Evolutionary conservation across 306 rosid species (phyloP).

Genomic region (Quercus gilva): DNA sequence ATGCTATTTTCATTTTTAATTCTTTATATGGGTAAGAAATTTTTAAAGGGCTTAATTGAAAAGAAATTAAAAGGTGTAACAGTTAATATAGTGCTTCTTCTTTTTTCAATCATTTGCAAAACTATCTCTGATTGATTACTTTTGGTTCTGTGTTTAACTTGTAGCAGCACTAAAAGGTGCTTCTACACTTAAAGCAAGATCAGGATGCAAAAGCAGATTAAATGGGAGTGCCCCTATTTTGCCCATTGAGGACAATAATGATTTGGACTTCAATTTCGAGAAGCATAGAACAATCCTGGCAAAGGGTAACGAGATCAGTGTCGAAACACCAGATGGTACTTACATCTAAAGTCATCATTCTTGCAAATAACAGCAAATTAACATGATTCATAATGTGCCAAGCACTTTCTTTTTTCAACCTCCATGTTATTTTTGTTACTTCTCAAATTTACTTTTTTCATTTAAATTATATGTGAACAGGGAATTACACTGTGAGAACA

Average conservation of each 20-base stretch:
- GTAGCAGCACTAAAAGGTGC: constrained; percentile 85
- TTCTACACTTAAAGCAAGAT: constrained; percentile 73
- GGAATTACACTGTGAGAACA: constrained; percentile 57
- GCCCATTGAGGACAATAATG: constrained; percentile 66
- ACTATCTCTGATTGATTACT: neutral
- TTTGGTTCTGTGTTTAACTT: constrained; percentile 5
- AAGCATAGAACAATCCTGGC: constrained; percentile 60
- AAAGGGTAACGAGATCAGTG: constrained; percentile 56
- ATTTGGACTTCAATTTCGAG: constrained; percentile 61
- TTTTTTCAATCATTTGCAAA: neutral
- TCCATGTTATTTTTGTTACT: neutral
- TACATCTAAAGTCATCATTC: neutral
- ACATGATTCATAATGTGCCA: neutral
- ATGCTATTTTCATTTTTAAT: no score
- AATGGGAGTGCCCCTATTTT: constrained; percentile 61
- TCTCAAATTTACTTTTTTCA: neutral
- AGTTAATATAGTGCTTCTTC: no score
- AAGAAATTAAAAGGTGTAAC: no score
- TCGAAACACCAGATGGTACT: constrained; percentile 84
- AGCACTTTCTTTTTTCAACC: neutral
- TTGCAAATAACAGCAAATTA: neutral
- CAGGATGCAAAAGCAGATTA: constrained; percentile 64
- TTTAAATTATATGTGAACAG: constrained; percentile 41
- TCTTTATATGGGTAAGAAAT: no score
- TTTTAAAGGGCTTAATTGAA: no score